These are phyloP conservation scores for Schizothecium vesticola DNA, from an alignment of 495 filamentous ascomycete species.

Conservation along the genomic window DNA sequence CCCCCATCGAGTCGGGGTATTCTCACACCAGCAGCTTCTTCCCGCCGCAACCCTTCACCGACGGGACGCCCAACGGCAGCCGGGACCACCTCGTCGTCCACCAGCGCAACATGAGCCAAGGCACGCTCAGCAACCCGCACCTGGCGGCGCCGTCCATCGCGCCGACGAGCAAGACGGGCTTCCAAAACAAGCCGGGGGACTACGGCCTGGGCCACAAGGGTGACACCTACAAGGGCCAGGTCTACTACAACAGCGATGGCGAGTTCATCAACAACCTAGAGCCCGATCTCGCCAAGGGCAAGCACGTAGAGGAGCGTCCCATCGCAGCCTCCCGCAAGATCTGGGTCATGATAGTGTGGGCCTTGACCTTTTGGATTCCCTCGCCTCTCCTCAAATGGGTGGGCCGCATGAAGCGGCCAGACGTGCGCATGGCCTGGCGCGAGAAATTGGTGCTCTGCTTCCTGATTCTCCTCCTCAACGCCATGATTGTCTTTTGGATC, in stretches of 20 bases:
- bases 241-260: constrained; percentile 63
- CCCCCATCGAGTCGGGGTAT: constrained; percentile 57
- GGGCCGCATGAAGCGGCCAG: constrained; percentile 94
- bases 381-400: constrained; percentile 73
- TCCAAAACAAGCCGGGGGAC: constrained; percentile 67
- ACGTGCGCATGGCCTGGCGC: constrained; percentile 94
- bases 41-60: constrained; percentile 52
- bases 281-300: constrained; percentile 67
- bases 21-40: constrained; percentile 65
- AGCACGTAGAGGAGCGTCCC: constrained; percentile 66
- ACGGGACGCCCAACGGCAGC: constrained; percentile 59
- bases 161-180: constrained; percentile 60
- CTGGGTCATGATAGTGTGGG: constrained; percentile 82
- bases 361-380: constrained; percentile 89
- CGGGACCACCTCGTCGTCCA: constrained; percentile 63
- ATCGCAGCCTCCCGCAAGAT: constrained; percentile 58
- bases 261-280: constrained; percentile 56
- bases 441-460: constrained; percentile 84
- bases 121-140: constrained; percentile 34
- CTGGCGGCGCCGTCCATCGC: constrained; percentile 61
- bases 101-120: constrained; percentile 59
- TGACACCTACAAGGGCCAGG: constrained; percentile 66
- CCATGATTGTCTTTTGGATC: constrained; percentile 84
- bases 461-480: constrained; percentile 81
- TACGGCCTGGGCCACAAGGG: constrained; percentile 84